phyloP scores from a whole-genome alignment of 2,329 filamentous ascomycete species.

The Immersiporthe knoxdaviesiana region DNA sequence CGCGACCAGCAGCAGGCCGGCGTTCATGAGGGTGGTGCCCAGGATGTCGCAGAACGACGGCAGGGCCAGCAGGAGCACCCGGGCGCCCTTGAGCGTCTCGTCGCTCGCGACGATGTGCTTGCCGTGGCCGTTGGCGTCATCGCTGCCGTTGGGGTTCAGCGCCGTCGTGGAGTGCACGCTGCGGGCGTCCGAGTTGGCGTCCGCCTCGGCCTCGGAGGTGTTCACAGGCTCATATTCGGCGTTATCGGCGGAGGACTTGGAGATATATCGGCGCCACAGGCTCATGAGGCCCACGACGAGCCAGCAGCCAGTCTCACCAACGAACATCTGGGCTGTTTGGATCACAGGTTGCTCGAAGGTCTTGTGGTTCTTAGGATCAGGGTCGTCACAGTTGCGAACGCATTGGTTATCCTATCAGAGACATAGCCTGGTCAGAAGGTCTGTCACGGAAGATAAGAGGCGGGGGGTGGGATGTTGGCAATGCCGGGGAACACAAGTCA shows the following conservation, averaged over 20 bases:
- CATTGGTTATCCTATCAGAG: constrained; percentile 90
- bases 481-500: constrained; percentile 13
- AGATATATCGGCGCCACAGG: constrained; percentile 63
- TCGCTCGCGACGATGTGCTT: constrained; percentile 44
- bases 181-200: constrained; percentile 49
- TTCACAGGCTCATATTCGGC: constrained; percentile 70
- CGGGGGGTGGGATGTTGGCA: constrained; percentile 1
- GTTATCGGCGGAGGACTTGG: constrained; percentile 45
- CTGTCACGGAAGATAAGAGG: background rate
- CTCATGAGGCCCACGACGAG: constrained; percentile 76
- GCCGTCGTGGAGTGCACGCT: constrained; percentile 48
- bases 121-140: constrained; percentile 44
- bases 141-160: constrained; percentile 46
- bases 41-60: constrained; percentile 93
- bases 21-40: constrained; percentile 97
- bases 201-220: constrained; percentile 49
- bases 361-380: constrained; percentile 65
- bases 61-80: constrained; percentile 74
- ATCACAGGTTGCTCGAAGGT: constrained; percentile 94
- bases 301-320: constrained; percentile 96
- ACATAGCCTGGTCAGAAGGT: constrained; percentile 31
- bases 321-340: constrained; percentile 97
- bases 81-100: constrained; percentile 70
- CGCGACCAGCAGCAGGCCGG: constrained; percentile 88
- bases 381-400: constrained; percentile 81